Conservation (phyloP, 306 rosid genomes). For the Potentilla sterilis region DNA sequence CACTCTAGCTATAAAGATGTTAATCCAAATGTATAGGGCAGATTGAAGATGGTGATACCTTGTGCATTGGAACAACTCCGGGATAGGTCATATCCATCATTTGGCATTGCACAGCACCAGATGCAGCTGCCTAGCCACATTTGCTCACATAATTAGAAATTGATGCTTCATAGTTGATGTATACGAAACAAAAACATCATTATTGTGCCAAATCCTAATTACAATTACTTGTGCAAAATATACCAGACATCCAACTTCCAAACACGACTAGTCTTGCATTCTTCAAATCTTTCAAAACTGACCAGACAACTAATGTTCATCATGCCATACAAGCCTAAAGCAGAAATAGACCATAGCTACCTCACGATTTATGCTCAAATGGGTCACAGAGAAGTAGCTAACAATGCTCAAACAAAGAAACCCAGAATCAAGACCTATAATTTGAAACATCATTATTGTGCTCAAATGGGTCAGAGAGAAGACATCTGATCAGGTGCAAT, state of each 20-base stretch:
- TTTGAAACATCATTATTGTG: too few relatives aligned
- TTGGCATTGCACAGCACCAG: conserved; percentile 99
- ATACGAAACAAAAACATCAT: conserved; percentile 10
- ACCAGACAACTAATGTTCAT: background rate
- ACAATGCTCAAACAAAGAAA: conserved; percentile 8
- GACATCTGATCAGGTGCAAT: too few relatives aligned
- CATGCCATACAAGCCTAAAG: background rate
- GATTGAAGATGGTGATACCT: conserved; percentile 41
- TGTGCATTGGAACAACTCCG: conserved; percentile 97
- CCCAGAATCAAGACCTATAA: conserved; percentile 26
- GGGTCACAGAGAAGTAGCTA: background rate
- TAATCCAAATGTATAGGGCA: conserved; percentile 2
- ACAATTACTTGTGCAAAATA: background rate
- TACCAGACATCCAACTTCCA: too few relatives aligned
- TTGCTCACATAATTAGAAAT: conserved; percentile 18
- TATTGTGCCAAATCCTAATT: background rate
- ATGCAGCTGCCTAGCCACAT: conserved; percentile 76
- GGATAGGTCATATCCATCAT: conserved; percentile 85
- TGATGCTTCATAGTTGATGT: background rate
- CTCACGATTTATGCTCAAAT: background rate
- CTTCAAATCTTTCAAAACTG: background rate
- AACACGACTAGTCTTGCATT: conserved; percentile 8
- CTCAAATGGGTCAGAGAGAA: too few relatives aligned
- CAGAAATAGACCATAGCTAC: background rate
- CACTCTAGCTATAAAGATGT: conserved; percentile 1